Conservation (phyloP, 1,139 yeast genomes). For the Sugiyamaella japonica region DNA sequence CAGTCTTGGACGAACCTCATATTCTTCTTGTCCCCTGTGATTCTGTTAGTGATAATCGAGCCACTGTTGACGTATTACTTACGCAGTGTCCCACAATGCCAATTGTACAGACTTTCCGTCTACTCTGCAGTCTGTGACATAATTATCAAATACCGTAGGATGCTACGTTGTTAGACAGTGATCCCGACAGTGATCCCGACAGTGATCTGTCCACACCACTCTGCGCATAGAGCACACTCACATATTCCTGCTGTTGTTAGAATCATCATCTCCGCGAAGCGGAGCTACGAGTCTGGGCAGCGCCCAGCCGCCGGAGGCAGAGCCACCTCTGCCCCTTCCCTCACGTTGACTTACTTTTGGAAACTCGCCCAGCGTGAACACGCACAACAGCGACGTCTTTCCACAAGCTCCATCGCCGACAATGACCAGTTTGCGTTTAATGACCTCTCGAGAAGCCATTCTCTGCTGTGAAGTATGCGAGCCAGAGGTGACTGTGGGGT, state of each 20-base stretch:
- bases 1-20: constrained; percentile 41
- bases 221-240: constrained; percentile 8
- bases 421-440: constrained; percentile 69
- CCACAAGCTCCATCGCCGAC: constrained; percentile 98
- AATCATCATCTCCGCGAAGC: not conserved
- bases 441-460: constrained; percentile 28
- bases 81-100: constrained; percentile 94
- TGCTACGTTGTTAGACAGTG: constrained; percentile 65
- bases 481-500: no score
- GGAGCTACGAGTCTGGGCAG: not conserved
- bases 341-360: constrained; percentile 39
- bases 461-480: not conserved
- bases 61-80: constrained; percentile 22
- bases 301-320: not conserved
- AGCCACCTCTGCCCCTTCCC: not conserved
- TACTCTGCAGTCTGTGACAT: constrained; percentile 88
- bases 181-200: no score
- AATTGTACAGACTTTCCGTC: constrained; percentile 89
- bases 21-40: constrained; percentile 84
- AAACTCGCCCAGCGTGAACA: constrained; percentile 84
- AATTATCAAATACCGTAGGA: constrained; percentile 94
- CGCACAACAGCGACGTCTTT: constrained; percentile 85
- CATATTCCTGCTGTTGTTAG: constrained; percentile 16
- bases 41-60: constrained; percentile 9
- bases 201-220: no score